Base-by-base conservation (phyloP, 768 basidiomycete species). In the Lentinus brumalis region DNA sequence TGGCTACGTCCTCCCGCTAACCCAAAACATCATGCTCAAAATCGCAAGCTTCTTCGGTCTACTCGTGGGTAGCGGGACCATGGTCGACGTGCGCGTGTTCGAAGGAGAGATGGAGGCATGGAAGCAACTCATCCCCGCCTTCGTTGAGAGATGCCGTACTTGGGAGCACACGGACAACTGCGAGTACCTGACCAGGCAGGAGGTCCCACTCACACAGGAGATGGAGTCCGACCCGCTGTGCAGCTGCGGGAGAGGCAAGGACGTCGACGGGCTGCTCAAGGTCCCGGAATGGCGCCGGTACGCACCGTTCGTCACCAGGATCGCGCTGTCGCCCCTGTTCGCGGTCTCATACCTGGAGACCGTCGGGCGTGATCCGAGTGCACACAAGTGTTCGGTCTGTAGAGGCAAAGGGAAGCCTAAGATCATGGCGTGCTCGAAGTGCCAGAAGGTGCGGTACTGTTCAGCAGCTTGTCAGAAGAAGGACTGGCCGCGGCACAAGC, bases 311-410 rank as follows among this genome's bases (percentile, higher is more conserved):
- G 77, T 73, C n/a, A 84, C 81, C 1, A 74, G 84, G 14, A 70
- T 77, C 5, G 86, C 82, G 0, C 69, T 87, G 41, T 75, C 79
- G 4, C 85, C 83, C 0, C 69, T 87, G 8, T 86, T 86, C 51
- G 76, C 80, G 0, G 77, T 80, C 14, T 74, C 83, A 7, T 83
- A 80, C 66, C 57, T 83, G 60, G 81, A 84, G 64, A 69, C 66
- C 29, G 65, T 80, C 16, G 72, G 68, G 1, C 53, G 60, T n/a
- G 38, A 56, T 10, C 60, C 53, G 4, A 44, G 4, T 1, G 35
- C 30, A 5, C 41, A 62, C 32, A 68, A 65, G 59, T 79, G 78
- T 53, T 59, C 63, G 8, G 64, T 69, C 3, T 79, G 69, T 44
- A 31, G 68, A 44, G 69, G 68, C 8, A 63, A 57, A 26, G 74